These are phyloP conservation scores for Tubosaeta sp. DNA, from an alignment of 768 basidiomycete species.

Conservation along the genomic window DNA sequence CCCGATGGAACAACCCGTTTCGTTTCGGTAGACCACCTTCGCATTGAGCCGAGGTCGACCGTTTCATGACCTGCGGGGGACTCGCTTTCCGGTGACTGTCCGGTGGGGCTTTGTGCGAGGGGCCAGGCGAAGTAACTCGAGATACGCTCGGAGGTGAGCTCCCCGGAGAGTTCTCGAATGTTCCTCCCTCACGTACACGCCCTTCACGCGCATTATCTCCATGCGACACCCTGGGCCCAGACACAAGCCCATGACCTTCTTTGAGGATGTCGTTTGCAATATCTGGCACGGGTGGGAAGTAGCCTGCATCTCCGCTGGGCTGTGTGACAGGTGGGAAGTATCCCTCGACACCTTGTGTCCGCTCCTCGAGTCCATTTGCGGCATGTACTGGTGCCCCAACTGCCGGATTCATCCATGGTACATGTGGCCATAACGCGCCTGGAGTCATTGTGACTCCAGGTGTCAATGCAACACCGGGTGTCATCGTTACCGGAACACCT, in stretches of 20 bases:
- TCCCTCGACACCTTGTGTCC: slow-evolving; percentile 22
- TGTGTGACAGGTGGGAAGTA: slow-evolving; percentile 42
- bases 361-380: slow-evolving; percentile 13
- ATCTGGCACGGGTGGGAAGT: slow-evolving; percentile 40
- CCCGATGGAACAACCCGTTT: slow-evolving; percentile 28
- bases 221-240: background rate
- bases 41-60: slow-evolving; percentile 26
- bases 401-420: slow-evolving; percentile 54
- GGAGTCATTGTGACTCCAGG: slow-evolving; percentile 72
- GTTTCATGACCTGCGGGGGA: slow-evolving; percentile 23
- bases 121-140: slow-evolving; percentile 7
- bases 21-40: slow-evolving; percentile 25
- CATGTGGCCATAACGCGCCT: slow-evolving; percentile 65
- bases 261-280: slow-evolving; percentile 37
- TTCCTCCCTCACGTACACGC: slow-evolving; percentile 1
- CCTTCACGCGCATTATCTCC: slow-evolving; percentile 1
- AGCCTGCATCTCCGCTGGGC: slow-evolving; percentile 27
- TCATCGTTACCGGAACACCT: slow-evolving; percentile 23
- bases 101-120: slow-evolving; percentile 5
- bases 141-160: slow-evolving; percentile 8
- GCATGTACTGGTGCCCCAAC: slow-evolving; percentile 55
- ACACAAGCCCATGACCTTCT: slow-evolving; percentile 9
- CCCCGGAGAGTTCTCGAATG: slow-evolving; percentile 4
- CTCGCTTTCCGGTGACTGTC: slow-evolving; percentile 16
- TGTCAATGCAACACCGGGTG: slow-evolving; percentile 33